Base-by-base conservation (phyloP, 2,329 filamentous ascomycete genomes). In the Samsoniella hepiali region DNA sequence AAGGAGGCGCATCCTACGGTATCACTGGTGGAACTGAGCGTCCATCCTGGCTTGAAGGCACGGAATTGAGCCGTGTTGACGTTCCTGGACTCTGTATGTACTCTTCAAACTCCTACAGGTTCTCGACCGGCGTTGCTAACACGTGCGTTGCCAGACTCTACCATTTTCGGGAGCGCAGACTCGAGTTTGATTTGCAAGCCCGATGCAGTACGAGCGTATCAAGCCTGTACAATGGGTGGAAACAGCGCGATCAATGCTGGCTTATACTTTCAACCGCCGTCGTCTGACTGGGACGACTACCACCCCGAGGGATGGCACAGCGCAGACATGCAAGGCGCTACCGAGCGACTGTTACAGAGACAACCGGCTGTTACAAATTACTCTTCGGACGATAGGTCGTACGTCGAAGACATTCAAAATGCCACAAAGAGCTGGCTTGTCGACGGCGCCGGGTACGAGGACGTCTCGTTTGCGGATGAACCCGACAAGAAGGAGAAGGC, bases 231-330 rank as follows among this genome's bases (percentile, higher is more conserved):
- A 0, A 73, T 84, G 15, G 82, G 82, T 5, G 82, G 82, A 9
- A 79, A 77, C 63, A 81, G 78, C 54, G 81, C 82, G 10, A 81
- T 84, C 70, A 84, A 84, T 62, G 82, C 82, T 6, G 81, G 81
- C 9, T 69, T 84, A 1, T 84, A 78, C 69, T 83, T 84, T 65
- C 77, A 84, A 65, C 82, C 82, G 6, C 82, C 82, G 0, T 77
- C 79, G 1, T 79, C 78, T 1, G 82, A 84, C 65, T 84, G 79
- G 75, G 79, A 84, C 67, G 70, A 76, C 8, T 83, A 81, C 57
- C 79, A 79, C 59, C 81, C 81, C 0, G 65, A 70, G 0, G 80
- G 79, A 15, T 85, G 82, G 82, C 83, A 82, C 68, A 80, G 76
- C 51, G 69, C 68, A 1, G 81, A 84, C 64, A 78, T 85, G 66